These are phyloP conservation scores for Fomitopsis pinicola DNA, from an alignment of 1,284 basidiomycete genomes.

Conservation along the genomic window DNA sequence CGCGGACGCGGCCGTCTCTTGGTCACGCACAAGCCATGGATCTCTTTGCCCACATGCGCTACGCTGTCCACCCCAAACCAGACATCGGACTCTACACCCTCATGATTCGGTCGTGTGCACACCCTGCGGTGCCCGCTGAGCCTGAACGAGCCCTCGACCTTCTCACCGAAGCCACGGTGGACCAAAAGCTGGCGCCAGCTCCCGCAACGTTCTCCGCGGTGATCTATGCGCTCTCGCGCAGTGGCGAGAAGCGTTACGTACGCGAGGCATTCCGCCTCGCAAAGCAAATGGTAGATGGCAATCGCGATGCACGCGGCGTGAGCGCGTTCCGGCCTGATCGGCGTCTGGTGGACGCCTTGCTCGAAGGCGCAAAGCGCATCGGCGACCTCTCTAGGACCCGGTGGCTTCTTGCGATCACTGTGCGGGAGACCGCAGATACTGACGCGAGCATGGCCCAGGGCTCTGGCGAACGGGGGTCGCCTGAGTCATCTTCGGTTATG, in stretches of 20 bases:
- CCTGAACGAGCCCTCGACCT: constrained; percentile 92
- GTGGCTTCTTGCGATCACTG: constrained; percentile 91
- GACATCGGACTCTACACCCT: constrained; percentile 71
- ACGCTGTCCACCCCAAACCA: constrained; percentile 85
- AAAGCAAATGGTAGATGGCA: constrained; percentile 75
- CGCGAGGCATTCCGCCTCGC: constrained; percentile 78
- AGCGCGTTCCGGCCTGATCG: constrained; percentile 61
- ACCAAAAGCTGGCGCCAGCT: constrained; percentile 60
- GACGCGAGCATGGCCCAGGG: constrained; percentile 18
- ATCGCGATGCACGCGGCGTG: constrained; percentile 57
- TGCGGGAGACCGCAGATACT: constrained; percentile 34
- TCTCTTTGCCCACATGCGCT: constrained; percentile 93
- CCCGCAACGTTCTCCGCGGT: constrained; percentile 76
- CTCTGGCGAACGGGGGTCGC: background rate
- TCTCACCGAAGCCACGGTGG: constrained; percentile 87
- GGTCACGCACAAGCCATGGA: constrained; percentile 84
- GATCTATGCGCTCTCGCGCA: constrained; percentile 72
- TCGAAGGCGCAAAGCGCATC: constrained; percentile 86
- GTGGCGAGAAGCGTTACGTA: constrained; percentile 59
- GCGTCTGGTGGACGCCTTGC: constrained; percentile 75
- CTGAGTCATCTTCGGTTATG: constrained; percentile 14
- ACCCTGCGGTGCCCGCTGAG: constrained; percentile 38
- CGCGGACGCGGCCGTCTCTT: constrained; percentile 33
- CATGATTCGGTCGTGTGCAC: constrained; percentile 88
- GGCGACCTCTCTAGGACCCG: constrained; percentile 81